phyloP scores from a whole-genome alignment of 2,329 filamentous ascomycete genomes.

The Didymella glomerata region DNA sequence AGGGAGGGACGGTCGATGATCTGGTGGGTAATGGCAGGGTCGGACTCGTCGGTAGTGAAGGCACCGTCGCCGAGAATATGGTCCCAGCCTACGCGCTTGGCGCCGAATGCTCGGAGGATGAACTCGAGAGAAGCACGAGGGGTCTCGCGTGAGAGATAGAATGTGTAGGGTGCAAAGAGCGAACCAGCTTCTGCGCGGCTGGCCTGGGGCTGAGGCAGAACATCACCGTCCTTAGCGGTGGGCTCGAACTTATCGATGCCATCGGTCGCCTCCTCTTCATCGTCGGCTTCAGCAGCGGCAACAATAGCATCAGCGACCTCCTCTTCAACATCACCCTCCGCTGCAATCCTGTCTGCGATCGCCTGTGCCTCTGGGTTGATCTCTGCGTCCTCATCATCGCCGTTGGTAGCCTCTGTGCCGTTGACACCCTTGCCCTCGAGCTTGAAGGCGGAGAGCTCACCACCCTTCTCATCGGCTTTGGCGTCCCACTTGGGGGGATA shows the following conservation, averaged over 20 bases:
- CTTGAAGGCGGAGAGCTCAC: slow-evolving; percentile 89
- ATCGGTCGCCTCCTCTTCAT: slow-evolving; percentile 49
- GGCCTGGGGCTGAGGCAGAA: slow-evolving; percentile 79
- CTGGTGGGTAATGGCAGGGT: slow-evolving; percentile 92
- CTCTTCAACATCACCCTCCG: slow-evolving; percentile 50
- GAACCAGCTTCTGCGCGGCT: slow-evolving; percentile 72
- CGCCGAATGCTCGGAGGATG: slow-evolving; percentile 90
- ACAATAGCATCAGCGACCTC: slow-evolving; percentile 42
- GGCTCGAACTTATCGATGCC: slow-evolving; percentile 92
- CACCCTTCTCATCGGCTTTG: slow-evolving; percentile 85
- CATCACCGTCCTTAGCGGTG: slow-evolving; percentile 82
- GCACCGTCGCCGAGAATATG: slow-evolving; percentile 87
- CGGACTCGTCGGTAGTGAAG: slow-evolving; percentile 87
- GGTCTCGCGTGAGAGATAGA: slow-evolving; percentile 93
- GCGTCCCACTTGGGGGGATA: slow-evolving; percentile 95
- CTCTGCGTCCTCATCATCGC: slow-evolving; percentile 33
- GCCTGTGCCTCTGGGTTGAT: slow-evolving; percentile 57
- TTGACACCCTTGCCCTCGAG: slow-evolving; percentile 76
- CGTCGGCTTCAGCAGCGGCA: slow-evolving; percentile 30
- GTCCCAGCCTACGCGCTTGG: slow-evolving; percentile 96
- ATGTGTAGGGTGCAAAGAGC: slow-evolving; percentile 88
- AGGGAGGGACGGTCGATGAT: slow-evolving; percentile 89
- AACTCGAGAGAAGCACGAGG: slow-evolving; percentile 92
- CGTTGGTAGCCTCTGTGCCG: slow-evolving; percentile 38
- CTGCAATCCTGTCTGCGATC: slow-evolving; percentile 57